Conservation (phyloP, 2,329 filamentous ascomycete species). For the Fusarium neocosmosporiellum region DNA sequence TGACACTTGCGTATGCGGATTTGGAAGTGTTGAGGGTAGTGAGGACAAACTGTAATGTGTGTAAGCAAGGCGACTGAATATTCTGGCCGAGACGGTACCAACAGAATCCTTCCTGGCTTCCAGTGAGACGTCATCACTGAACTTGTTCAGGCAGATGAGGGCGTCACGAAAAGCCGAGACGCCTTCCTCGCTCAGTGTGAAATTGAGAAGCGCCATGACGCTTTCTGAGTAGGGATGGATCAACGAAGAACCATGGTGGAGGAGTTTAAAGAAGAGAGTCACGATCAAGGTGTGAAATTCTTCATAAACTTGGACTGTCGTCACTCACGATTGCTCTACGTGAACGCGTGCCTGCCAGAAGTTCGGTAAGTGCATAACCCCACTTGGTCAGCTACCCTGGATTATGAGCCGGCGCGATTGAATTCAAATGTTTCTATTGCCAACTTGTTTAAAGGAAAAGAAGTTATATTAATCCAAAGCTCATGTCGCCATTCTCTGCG, state of each 20-base stretch:
- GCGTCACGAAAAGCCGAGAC: conserved; percentile 78
- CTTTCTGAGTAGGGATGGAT: not conserved
- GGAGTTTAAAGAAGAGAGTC: not conserved
- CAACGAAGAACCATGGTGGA: not conserved
- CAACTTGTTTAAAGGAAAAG: not conserved
- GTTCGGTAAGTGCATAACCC: conserved; percentile 9
- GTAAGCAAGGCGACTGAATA: not conserved
- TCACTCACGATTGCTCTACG: conserved; percentile 8
- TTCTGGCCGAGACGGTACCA: conserved; percentile 17
- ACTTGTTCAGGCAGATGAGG: conserved; percentile 79
- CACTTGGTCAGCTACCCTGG: conserved; percentile 17
- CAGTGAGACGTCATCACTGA: conserved; percentile 81
- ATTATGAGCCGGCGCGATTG: not conserved
- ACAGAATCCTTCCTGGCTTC: conserved; percentile 78
- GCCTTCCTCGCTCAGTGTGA: conserved; percentile 79
- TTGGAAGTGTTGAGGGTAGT: conserved; percentile 84
- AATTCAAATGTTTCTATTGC: not conserved
- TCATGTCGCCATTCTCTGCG: conserved; percentile 2
- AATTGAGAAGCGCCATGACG: conserved; percentile 72
- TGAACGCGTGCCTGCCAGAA: conserved; percentile 24
- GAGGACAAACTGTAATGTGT: conserved; percentile 68
- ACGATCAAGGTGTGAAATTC: not conserved
- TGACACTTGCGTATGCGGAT: conserved; percentile 81
- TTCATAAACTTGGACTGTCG: conserved; percentile 5
- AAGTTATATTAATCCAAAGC: conserved; percentile 10